Evolutionary conservation across 805 yeast genomes (phyloP).

Genomic region (Schizosaccharomyces japonicus): DNA sequence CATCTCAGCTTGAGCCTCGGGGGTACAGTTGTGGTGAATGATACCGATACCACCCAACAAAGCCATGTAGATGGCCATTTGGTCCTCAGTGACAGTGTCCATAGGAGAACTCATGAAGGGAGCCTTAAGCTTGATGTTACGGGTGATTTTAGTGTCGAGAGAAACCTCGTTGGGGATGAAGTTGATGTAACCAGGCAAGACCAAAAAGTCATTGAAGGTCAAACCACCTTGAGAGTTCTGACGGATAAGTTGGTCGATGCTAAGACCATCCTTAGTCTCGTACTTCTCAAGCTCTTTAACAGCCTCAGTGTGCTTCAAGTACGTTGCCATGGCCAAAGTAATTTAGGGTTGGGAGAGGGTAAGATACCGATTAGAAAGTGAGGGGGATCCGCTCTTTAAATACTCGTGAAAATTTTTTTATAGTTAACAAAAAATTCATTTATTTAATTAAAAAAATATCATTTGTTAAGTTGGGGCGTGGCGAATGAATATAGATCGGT

Average conservation of each 20-base stretch:
- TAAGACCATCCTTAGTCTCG: conserved; percentile 59
- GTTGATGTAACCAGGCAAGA: conserved; percentile 57
- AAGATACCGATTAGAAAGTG: no score
- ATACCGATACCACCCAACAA: conserved; percentile 96
- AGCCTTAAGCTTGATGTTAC: conserved; percentile 69
- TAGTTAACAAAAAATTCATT: no score
- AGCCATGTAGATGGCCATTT: conserved; percentile 97
- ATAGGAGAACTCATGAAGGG: conserved; percentile 96
- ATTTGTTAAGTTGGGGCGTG: no score
- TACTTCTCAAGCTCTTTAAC: conserved; percentile 41
- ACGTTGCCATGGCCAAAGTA: no score
- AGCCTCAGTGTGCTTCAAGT: conserved; percentile 20
- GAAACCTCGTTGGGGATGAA: conserved; percentile 61
- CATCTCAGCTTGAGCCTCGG: conserved; percentile 97
- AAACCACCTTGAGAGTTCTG: conserved; percentile 80
- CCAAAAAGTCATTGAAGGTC: conserved; percentile 87
- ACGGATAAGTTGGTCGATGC: conserved; percentile 67
- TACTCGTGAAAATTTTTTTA: no score
- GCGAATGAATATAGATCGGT: no score
- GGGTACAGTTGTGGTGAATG: conserved; percentile 86
- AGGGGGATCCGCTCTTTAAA: no score
- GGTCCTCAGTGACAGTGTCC: conserved; percentile 96
- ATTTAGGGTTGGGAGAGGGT: no score
- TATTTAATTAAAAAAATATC: no score
- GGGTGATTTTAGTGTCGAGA: conserved; percentile 72